Conservation (phyloP, 768 basidiomycete species). For the Tylopilus plumbeoviolaceoides region DNA sequence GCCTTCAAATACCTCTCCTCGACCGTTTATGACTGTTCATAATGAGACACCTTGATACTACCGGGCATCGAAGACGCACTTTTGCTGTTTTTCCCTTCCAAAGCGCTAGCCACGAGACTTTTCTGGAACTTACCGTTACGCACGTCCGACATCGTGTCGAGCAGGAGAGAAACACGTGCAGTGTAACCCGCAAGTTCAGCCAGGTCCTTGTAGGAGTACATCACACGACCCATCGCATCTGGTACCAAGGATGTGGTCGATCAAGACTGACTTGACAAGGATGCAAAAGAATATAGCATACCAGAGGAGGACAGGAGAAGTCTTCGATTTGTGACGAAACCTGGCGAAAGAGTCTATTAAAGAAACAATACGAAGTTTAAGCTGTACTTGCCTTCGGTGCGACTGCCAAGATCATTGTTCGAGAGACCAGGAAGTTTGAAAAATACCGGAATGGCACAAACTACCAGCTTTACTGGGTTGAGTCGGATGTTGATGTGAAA, state of each 20-base stretch:
- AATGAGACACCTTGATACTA: conserved; percentile 1
- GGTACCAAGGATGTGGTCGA: conserved; percentile 4
- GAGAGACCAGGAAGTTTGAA: conserved; percentile 73
- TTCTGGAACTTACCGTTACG: conserved; percentile 85
- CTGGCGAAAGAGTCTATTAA: conserved; percentile 34
- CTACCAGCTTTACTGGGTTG: conserved; percentile 50
- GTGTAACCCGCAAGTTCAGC: conserved; percentile 96
- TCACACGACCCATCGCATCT: conserved; percentile 93
- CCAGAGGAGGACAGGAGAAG: conserved; percentile 84
- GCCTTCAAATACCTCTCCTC: conserved; percentile 76
- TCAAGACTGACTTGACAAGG: not conserved
- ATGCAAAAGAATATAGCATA: conserved; percentile 28
- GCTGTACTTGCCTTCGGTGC: conserved; percentile 72
- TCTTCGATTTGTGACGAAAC: conserved; percentile 95
- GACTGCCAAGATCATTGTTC: conserved; percentile 68
- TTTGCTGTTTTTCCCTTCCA: conserved; percentile 66
- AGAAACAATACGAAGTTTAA: not conserved
- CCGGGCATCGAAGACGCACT: conserved; percentile 44
- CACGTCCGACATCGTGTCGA: conserved; percentile 90
- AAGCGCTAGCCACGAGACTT: conserved; percentile 72
- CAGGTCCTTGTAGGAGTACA: conserved; percentile 97
- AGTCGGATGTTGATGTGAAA: conserved; percentile 1
- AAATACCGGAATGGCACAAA: conserved; percentile 94
- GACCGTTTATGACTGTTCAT: conserved; percentile 66
- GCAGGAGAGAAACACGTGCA: conserved; percentile 78